These are phyloP conservation scores for Irpex sp. DNA, from an alignment of 1,284 basidiomycete species.

Conservation along the genomic window DNA sequence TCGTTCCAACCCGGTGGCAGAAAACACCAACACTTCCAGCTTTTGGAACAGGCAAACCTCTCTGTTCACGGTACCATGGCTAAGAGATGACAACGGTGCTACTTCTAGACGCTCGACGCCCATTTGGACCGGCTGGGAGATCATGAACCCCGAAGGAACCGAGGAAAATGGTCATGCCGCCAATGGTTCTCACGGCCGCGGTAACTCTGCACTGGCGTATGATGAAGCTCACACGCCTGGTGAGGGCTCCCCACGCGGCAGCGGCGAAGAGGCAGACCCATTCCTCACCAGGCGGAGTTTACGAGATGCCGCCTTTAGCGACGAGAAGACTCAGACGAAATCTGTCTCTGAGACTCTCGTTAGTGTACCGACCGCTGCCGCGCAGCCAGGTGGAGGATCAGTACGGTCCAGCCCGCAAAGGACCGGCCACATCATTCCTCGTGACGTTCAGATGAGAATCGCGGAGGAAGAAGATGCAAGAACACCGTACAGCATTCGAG, in stretches of 20 bases:
- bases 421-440: conserved; percentile 26
- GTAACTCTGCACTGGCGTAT: conserved; percentile 18
- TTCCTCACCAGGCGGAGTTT: conserved; percentile 39
- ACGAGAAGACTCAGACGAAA: conserved; percentile 23
- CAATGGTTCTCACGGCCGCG: conserved; percentile 1
- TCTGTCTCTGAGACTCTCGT: conserved; percentile 24
- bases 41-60: conserved; percentile 28
- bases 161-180: conserved; percentile 16
- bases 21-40: conserved; percentile 16
- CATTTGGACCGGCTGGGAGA: conserved; percentile 51
- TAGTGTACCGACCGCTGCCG: conserved; percentile 22
- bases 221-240: conserved; percentile 31
- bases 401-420: conserved; percentile 13
- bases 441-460: conserved; percentile 24
- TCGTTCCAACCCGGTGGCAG: conserved; percentile 6
- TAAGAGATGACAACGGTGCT: conserved; percentile 4
- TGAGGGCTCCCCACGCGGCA: conserved; percentile 58
- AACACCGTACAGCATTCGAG: conserved; percentile 18
- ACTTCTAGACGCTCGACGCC: conserved; percentile 27
- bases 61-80: conserved; percentile 14
- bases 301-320: conserved; percentile 14
- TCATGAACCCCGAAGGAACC: conserved; percentile 32
- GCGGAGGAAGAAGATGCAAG: conserved; percentile 15
- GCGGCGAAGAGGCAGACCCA: conserved; percentile 60
- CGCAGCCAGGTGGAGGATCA: conserved; percentile 14